Base-by-base conservation (phyloP, 805 yeast species). In the Starmerella powellii region DNA sequence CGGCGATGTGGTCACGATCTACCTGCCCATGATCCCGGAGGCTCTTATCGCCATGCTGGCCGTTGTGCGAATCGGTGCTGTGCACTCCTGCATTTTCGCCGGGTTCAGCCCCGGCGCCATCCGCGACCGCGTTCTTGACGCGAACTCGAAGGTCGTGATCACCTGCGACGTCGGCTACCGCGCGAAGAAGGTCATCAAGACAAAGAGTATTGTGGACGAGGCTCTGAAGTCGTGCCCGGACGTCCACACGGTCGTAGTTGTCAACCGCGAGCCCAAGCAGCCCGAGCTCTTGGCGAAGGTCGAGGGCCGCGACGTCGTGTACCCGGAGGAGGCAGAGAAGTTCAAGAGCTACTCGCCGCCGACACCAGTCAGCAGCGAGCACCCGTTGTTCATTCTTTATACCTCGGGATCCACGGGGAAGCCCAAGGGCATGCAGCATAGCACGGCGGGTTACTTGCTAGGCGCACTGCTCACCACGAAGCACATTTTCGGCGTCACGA, bases 321-420 rank as follows among this genome's bases (percentile, higher is more conserved):
- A 97, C 95, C 88, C 87, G 60, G 94, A 85, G 57, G 94, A 84
- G 63, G 67, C 75, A 52, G 73, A 66, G 53, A 83, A 83, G 64
- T 82, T 75, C 66, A 80, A 91, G 53, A 77, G 81, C 47, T 88
- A 87, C 67, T 68, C 72, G 55, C 91, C 97, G 39, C 94, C 94
- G 28, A 79, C 74, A 34, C 78, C 95, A 32, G 93, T 86, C 45
- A 73, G 78, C 60, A 63, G 95, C 37, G 98, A 91, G 68, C 95
- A 91, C 67, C 97, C 98, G 44, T 68, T 91, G 56, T 91, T 91
- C 71, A 68, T 91, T 65, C 76, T 91, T 57, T 91, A 91, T 68
- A 91, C 98, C 37, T 87, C 97, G 4, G 98, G 98, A 47, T 87
- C 97, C 28, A 91, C 98, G 26, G 97, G 98, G 52, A 78, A 87